Evolutionary conservation across 2,329 filamentous ascomycete species (phyloP), one percentile per base, ranked within the genome.

Genomic region (Trichoderma cornu-damae): DNA sequence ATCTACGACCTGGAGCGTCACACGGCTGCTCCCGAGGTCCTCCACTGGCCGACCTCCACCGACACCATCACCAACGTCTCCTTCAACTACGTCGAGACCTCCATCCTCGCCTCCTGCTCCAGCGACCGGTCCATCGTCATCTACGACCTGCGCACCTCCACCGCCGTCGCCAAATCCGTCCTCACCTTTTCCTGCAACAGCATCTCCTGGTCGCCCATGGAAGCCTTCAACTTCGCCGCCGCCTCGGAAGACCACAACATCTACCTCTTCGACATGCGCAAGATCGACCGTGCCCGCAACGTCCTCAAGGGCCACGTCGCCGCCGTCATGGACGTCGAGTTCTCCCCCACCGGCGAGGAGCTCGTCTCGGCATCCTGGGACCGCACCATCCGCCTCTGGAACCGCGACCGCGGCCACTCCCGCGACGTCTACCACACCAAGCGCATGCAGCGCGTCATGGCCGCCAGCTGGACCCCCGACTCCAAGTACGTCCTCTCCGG

Each of bases 371-470:
- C 90, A 4, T 91, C 88, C 0, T 95, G 94, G 74, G 61, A 90
- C 81, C 85, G 91, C 61, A 96, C 90, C 4, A 79, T 99, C 52
- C 85, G 94, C 50, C 77, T 97, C 49, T 97, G 91, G 89, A 84
- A 84, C 69, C 82, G 89, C 57, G 83, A 86, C 62, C 78, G 86
- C 61, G 93, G 93, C 22, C 90, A 94, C 73, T 92, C 89, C 12
- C 82, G 92, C 65, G 94, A 99, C 68, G 85, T 96, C 48, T 99
- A 97, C 74, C 92, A 97, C 77, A 97, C 94, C 16, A 96, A 96
- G 75, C 86, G 94, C 62, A 96, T 96, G 93, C 93, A 97, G 77
- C 84, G 93, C 64, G 91, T 96, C 57, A 95, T 95, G 76, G 86
- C 87, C 8, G 85, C 85, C 47, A 84, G 83, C 61, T 97, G 89